Percentiles rank a stretch among this genome's conserved stretches.
These are phyloP conservation scores for Ambrosia trifida DNA, from an alignment of 129 eudicot genomes.

Conservation along the genomic window DNA sequence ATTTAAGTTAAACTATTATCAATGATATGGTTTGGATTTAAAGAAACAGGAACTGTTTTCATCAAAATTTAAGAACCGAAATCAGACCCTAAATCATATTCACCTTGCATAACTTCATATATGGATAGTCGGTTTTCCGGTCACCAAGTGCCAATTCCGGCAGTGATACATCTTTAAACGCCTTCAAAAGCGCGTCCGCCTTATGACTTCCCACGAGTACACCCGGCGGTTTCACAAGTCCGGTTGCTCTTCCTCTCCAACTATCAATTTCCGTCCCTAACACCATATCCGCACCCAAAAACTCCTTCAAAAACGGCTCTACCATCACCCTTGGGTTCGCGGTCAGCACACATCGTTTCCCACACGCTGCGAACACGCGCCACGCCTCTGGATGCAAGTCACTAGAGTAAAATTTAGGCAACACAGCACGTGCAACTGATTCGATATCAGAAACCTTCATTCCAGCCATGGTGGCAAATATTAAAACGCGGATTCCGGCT, in stretches of 20 bases:
- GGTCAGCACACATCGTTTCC: slow-evolving; percentile 54
- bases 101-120: slow-evolving; percentile 78
- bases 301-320: slow-evolving; percentile 60
- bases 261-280: slow-evolving; percentile 60
- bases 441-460: slow-evolving; percentile 57
- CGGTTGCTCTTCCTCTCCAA: slow-evolving; percentile 59
- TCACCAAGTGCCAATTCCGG: slow-evolving; percentile 72
- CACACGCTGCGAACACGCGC: slow-evolving; percentile 70
- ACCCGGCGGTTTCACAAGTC: slow-evolving; percentile 48
- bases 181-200: slow-evolving; percentile 50
- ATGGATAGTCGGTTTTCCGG: slow-evolving; percentile 58
- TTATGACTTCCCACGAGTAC: slow-evolving; percentile 61
- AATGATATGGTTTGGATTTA: no score
- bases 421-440: slow-evolving; percentile 63
- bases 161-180: slow-evolving; percentile 26
- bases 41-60: no score
- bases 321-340: slow-evolving; percentile 79
- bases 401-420: slow-evolving; percentile 59
- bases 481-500: slow-evolving; percentile 55
- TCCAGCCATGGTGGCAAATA: slow-evolving; percentile 62
- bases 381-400: slow-evolving; percentile 69
- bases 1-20: no score
- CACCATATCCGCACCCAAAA: slow-evolving; percentile 59
- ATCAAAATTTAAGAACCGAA: no score
- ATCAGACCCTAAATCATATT: no score